These are phyloP conservation scores for Camelina hispida DNA, from an alignment of 345 rosid genomes.

Conservation along the genomic window DNA sequence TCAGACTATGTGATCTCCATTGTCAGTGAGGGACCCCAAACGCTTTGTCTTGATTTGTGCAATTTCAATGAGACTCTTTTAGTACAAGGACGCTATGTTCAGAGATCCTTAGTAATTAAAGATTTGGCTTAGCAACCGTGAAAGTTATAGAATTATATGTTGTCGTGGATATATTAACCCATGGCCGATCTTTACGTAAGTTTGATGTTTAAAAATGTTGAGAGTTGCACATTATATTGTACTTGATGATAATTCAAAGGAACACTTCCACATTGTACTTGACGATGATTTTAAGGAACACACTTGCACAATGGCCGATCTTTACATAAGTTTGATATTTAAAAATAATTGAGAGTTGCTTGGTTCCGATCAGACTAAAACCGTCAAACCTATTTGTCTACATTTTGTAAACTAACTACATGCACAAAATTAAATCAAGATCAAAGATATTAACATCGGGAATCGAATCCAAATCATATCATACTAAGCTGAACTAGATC, in stretches of 20 bases:
- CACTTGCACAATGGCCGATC: too few relatives aligned
- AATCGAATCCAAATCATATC: neutral
- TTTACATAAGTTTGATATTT: neutral
- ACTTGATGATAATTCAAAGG: too few relatives aligned
- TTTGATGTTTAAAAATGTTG: neutral
- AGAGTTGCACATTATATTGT: too few relatives aligned
- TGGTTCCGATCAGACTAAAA: neutral
- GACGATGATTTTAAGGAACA: too few relatives aligned
- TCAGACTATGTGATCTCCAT: constrained; percentile 43
- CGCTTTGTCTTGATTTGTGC: constrained; percentile 6
- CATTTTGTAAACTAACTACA: neutral
- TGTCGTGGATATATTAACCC: too few relatives aligned
- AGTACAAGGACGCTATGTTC: constrained; percentile 1
- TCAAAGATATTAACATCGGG: neutral
- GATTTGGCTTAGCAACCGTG: neutral
- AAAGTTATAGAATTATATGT: neutral
- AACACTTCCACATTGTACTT: too few relatives aligned
- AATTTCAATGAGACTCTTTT: constrained; percentile 11
- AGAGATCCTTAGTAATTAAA: neutral
- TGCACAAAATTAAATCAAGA: neutral
- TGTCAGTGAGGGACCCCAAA: constrained; percentile 44
- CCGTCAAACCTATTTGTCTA: neutral
- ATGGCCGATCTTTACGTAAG: neutral
- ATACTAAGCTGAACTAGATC: neutral
- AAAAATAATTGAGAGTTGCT: neutral